Base-by-base conservation (phyloP, 352 stramenopile species). In the Phytophthora nicotianae region DNA sequence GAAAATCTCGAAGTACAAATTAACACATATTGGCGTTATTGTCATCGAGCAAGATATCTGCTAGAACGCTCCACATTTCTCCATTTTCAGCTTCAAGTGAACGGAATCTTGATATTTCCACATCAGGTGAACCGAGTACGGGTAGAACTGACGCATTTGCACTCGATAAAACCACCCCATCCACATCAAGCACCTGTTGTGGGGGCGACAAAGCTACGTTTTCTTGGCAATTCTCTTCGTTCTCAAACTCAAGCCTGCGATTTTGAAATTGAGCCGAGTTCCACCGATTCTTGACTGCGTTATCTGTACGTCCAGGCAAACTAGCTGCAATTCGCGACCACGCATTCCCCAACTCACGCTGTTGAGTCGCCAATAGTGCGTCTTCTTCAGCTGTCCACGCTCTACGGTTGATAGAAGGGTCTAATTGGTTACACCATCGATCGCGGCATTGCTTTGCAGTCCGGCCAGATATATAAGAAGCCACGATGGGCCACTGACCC, bases 371-470 rank as follows among this genome's bases (percentile, higher is more conserved):
- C 11, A 88, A 49, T 1, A 73, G 42, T 27, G 35, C 35, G 38
- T 85, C 73, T 49, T 88, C 78, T n/a, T 72, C 45, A 0, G 16
- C 47, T 8, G 68, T 57, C 78, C 78, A 88, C 8, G 45, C 50
- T 9, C 49, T 51, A 11, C 64, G 76, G 23, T 72, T 81, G 49
- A 88, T 80, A 2, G 58, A 42, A n/a, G 75, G 74, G 27, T 85
- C 58, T 14, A 86, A 27, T 9, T 74, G 72, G 10, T 76, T 68
- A 13, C 61, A 50, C 72, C 70, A 83, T 4, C 83, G 60, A 23
- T 93, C 85, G 4, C 86, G 76, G 20, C 82, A 93, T 50, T 95
- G 86, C 41, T 93, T 93, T 1, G 77, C 74, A 17, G 61, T 91
- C 2, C 86, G 77, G 16, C 74, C 79, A 4, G 66, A 68, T n/a